Evolutionary conservation across 164 flowering plant genomes (phyloP).

Genomic region (Sextonia rubra): DNA sequence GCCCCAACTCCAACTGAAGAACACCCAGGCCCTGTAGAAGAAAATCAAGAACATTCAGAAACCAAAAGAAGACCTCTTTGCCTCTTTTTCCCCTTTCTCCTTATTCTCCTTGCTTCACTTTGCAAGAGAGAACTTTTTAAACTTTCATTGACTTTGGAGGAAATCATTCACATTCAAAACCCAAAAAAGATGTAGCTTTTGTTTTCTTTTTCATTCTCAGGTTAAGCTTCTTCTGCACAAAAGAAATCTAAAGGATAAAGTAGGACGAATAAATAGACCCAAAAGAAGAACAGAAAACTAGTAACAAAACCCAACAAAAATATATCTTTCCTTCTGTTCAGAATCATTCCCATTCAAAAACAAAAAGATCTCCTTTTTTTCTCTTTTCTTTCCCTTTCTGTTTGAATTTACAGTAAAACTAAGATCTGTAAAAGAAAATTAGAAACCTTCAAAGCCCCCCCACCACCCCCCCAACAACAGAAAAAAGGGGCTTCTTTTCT

Average conservation of each 20-base stretch:
- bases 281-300: neutral
- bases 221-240: neutral
- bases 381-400: neutral
- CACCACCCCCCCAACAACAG: no score
- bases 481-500: neutral
- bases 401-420: neutral
- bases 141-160: neutral
- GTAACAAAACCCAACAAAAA: neutral
- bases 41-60: neutral
- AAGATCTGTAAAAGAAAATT: neutral
- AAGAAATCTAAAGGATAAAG: neutral
- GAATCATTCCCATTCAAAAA: neutral
- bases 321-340: neutral
- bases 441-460: neutral
- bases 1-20: conserved; percentile 60
- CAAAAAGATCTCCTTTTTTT: neutral
- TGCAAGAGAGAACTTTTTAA: neutral
- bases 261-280: neutral
- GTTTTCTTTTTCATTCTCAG: neutral
- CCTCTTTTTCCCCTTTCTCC: neutral
- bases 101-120: neutral
- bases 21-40: conserved; percentile 46
- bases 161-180: conserved; percentile 2
- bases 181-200: neutral
- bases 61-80: neutral